Percentiles rank a stretch among this genome's conserved stretches.
phyloP scores from a whole-genome alignment of 495 filamentous ascomycete species.

The Talaromyces trachyspermus region DNA sequence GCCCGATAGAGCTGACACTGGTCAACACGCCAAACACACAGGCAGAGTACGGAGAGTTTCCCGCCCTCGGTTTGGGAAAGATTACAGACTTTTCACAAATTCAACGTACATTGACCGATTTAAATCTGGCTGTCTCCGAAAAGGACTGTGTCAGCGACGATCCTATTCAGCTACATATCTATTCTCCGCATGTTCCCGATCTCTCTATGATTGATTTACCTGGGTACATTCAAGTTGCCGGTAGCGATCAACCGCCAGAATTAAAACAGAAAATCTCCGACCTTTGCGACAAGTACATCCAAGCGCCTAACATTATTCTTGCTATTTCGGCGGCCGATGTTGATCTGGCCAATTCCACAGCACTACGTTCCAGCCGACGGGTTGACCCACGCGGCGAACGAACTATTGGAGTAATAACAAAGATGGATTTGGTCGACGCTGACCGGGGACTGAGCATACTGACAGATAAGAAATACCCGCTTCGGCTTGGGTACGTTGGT shows the following conservation, averaged over 20 bases:
- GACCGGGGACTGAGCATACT: conserved; percentile 70
- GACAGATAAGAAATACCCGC: conserved; percentile 83
- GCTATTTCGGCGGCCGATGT: conserved; percentile 97
- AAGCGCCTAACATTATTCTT: conserved; percentile 89
- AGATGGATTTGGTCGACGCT: conserved; percentile 96
- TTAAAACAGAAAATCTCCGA: conserved; percentile 94
- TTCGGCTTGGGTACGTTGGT: conserved; percentile 93
- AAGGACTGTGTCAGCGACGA: conserved; percentile 91
- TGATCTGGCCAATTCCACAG: conserved; percentile 93
- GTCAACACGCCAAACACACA: conserved; percentile 89
- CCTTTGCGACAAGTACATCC: conserved; percentile 97
- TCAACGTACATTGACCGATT: conserved; percentile 86
- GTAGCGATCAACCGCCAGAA: conserved; percentile 81
- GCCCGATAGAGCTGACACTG: conserved; percentile 93
- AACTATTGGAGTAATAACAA: conserved; percentile 96
- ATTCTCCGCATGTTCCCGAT: conserved; percentile 92
- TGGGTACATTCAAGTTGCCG: conserved; percentile 93
- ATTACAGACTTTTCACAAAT: conserved; percentile 91
- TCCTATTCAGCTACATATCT: conserved; percentile 90
- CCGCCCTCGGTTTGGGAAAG: conserved; percentile 80
- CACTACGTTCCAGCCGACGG: conserved; percentile 78
- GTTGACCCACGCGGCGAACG: conserved; percentile 93
- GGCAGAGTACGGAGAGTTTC: conserved; percentile 95
- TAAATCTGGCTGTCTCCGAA: conserved; percentile 88
- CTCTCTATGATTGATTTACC: conserved; percentile 94